A percentile compares a stretch with the other conserved stretches of the same genome.
Evolutionary conservation across 2,329 filamentous ascomycete species (phyloP).

Genomic region (Dactylellina leptospora): DNA sequence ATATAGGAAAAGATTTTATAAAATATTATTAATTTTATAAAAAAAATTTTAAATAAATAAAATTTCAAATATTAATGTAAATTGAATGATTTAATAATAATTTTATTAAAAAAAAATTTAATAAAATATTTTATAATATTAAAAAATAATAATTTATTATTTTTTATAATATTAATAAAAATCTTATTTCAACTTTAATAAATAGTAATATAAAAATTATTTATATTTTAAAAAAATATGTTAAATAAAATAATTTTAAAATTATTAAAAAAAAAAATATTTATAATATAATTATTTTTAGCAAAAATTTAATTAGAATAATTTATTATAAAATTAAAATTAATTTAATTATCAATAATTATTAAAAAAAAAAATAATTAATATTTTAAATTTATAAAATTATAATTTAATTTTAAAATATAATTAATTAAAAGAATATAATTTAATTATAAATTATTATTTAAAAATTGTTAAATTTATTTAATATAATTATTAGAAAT

Average conservation of each 20-base stretch:
- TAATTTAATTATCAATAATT: not conserved
- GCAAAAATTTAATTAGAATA: not conserved
- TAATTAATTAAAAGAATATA: not conserved
- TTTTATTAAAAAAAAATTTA: no score
- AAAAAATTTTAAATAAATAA: no score
- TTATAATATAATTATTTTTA: not conserved
- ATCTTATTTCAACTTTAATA: not conserved
- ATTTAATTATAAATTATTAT: not conserved
- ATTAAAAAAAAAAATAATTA: not conserved
- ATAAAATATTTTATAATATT: not conserved
- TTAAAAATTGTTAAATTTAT: not conserved
- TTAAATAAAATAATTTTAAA: not conserved
- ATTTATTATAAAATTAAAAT: not conserved
- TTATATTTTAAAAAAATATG: conserved; percentile 4
- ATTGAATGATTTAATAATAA: not conserved
- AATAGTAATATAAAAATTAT: not conserved
- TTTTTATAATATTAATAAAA: not conserved
- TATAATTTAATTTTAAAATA: not conserved
- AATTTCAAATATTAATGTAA: not conserved
- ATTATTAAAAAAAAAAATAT: not conserved
- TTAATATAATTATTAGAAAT: not conserved
- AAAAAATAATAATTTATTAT: not conserved
- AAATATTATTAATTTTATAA: not conserved
- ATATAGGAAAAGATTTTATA: no score
- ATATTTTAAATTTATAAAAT: not conserved